Evolutionary conservation across 352 stramenopile species (phyloP).

Genomic region (Phytophthora tentaculata): DNA sequence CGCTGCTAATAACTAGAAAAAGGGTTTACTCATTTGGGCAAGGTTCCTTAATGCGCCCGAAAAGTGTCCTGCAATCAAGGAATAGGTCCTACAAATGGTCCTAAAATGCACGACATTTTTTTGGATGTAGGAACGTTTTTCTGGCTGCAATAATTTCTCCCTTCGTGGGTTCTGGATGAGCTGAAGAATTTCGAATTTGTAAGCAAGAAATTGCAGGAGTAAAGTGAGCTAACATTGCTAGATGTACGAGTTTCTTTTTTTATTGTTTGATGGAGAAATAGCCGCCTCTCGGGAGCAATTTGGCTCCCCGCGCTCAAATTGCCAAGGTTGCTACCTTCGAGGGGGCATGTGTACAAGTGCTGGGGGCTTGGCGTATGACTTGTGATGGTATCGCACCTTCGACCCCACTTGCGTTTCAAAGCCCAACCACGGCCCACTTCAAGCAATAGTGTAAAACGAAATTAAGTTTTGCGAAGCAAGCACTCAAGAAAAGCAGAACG

Average conservation of each 20-base stretch:
- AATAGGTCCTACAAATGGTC: no score
- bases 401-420: not conserved
- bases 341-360: not conserved
- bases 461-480: not conserved
- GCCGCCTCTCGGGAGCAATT: not conserved
- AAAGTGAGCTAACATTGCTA: not conserved
- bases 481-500: not conserved
- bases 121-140: no score
- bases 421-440: no score
- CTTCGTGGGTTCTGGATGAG: not conserved
- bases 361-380: not conserved
- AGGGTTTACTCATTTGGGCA: no score
- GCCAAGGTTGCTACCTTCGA: not conserved
- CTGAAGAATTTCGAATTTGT: conserved; percentile 4
- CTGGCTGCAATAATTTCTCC: no score
- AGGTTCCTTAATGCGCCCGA: no score
- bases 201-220: conserved; percentile 5
- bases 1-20: no score
- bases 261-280: conserved; percentile 1
- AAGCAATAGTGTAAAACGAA: not conserved
- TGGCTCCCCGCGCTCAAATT: not conserved
- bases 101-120: no score
- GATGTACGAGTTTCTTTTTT: conserved; percentile 1
- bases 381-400: not conserved
- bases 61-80: no score